Evolutionary conservation across 169 alveolate genomes (phyloP), one percentile per base, ranked within the genome.

Genomic region (Eimeria zaria): DNA sequence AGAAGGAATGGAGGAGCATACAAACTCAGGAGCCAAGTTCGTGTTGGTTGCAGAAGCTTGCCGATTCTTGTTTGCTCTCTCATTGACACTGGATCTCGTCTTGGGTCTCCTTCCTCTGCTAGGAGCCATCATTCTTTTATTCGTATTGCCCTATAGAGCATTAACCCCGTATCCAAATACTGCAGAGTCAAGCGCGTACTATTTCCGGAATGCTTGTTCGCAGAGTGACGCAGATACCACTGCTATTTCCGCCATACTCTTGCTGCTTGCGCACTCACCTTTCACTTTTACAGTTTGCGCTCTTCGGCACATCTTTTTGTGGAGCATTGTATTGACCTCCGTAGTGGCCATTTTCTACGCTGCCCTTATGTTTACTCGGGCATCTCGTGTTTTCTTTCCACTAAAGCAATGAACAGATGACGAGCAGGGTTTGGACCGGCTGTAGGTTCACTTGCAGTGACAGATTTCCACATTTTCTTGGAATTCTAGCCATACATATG

Each of bases 21-120:
- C 22, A n/a, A n/a, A 55, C 64, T n/a, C 62, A 60, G 69, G 46
- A 27, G 18, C 41, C 62, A 27, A n/a, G 7, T 27, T n/a, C 18
- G 94, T 87, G n/a, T 30, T 46, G 83, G 94, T 87, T 27, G 94
- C 71, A 27, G 94, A 87, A 55, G 83, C 83, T 11, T 87, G 94
- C 74, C 80, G 83, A 67, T 87, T 87, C 30, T 27, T 87, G 67
- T 64, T 87, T n/a, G 94, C 81, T 33, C 71, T 87, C 11, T 55
- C 94, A 18, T 87, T 87, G 64, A 87, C 94, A 24, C 64, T 87
- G 41, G 94, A 87, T 64, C 94, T 87, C 36, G 33, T 87, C 48
- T 11, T 87, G n/a, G 94, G 94, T 33, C 83, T 87, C 64, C 74
- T 87, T n/a, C 94, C 94, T n/a, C 53, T 87, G 39, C 60, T 87